Evolutionary conservation across 2,329 filamentous ascomycete genomes (phyloP), one percentile per base, ranked within the genome.

Genomic region (Pseudophaeomoniella oleicola): DNA sequence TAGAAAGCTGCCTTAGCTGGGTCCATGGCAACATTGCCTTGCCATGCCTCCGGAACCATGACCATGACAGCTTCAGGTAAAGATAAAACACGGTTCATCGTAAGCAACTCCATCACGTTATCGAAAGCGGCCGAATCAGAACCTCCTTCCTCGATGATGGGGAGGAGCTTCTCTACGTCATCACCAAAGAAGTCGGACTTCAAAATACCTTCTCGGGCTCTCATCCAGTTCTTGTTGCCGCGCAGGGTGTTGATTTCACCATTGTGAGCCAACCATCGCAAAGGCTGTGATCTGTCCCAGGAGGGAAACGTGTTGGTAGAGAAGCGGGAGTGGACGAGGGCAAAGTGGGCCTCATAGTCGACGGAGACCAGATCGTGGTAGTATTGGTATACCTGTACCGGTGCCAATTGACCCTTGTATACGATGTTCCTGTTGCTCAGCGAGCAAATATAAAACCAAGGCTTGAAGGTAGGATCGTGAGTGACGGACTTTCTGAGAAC

Each of bases 181-280:
- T 93, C 85, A 44, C 84, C 85, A 56, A 96, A 96, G 37, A 93
- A 69, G 46, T 87, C 78, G 2, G 88, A 96, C 56, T 85, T 82
- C 72, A 96, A 82, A 45, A 94, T 78, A 60, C 88, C 88, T 64
- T 96, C 88, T 54, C 88, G 79, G 43, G 88, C 88, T 49, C 87
- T 81, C 88, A 96, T 96, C 88, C 88, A 96, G 64, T 96, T 96
- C 72, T 96, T 96, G 69, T 96, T 96, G 42, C 88, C 88, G 56
- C 88, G 81, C 43, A 96, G 67, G 2, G 88, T 96, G 62, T 96
- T 96, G 57, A 96, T 96, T 65, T 96, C 88, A 69, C 88, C 88
- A 59, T 96, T 96, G 69, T 96, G 88, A 52, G 88, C 88, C 46
- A 87, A 87, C 88, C 88, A 96, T 62, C 88, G 77, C 45, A 96